Evolutionary conservation across 805 yeast species (phyloP).

Genomic region (Teunomyces lycoperdinae): DNA sequence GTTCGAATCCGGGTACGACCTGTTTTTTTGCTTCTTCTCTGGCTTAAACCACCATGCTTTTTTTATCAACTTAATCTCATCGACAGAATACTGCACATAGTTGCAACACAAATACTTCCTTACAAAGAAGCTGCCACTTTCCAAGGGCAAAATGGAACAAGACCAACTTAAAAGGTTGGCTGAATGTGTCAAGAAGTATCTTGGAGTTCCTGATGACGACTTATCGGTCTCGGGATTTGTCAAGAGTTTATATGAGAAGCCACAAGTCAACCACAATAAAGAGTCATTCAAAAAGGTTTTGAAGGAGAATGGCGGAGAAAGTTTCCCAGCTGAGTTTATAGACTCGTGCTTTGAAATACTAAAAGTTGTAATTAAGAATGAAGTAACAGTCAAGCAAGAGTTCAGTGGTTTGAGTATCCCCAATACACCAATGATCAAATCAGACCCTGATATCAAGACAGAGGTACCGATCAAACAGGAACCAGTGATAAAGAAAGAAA

Average conservation of each 20-base stretch:
- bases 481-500: conserved; percentile 1
- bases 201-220: conserved; percentile 22
- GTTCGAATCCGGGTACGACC: conserved; percentile 85
- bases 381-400: not conserved
- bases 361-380: not conserved
- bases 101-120: not conserved
- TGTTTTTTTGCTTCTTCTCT: conserved; percentile 14
- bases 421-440: conserved; percentile 8
- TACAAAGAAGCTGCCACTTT: not conserved
- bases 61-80: not conserved
- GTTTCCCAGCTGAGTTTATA: conserved; percentile 34
- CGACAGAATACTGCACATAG: not conserved
- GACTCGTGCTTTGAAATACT: conserved; percentile 17
- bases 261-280: conserved; percentile 2
- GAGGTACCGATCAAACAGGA: conserved; percentile 6
- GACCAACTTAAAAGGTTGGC: not conserved
- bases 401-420: conserved; percentile 14
- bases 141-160: not conserved
- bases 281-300: conserved; percentile 15
- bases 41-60: not conserved
- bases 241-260: conserved; percentile 20
- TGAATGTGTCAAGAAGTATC: conserved; percentile 9
- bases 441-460: conserved; percentile 9
- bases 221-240: conserved; percentile 27
- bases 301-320: conserved; percentile 39